Conservation (phyloP, 1,139 yeast genomes). For the Taphrina betulina region DNA sequence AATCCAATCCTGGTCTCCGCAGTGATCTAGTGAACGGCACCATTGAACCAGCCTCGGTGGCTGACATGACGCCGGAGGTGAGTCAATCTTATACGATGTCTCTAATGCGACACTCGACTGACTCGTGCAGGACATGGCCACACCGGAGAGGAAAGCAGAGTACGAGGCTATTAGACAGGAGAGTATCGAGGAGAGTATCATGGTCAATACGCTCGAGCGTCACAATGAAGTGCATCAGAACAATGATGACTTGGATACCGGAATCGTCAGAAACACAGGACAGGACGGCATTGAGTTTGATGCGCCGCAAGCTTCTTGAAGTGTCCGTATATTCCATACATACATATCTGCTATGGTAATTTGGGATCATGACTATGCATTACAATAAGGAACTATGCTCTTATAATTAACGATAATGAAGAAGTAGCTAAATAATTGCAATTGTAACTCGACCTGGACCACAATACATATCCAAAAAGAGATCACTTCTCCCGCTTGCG, state of each 20-base stretch:
- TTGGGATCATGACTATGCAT: no score
- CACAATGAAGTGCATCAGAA: neutral
- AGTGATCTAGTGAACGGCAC: conserved; percentile 1
- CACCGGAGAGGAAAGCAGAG: conserved; percentile 18
- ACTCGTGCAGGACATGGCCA: conserved; percentile 18
- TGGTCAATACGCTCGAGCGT: conserved; percentile 17
- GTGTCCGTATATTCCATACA: no score
- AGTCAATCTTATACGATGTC: no score
- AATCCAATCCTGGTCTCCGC: neutral
- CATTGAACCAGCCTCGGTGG: neutral
- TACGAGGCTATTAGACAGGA: conserved; percentile 22
- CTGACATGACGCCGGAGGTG: neutral
- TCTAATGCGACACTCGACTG: no score
- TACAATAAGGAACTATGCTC: no score
- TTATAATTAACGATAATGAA: no score
- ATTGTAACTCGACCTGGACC: no score
- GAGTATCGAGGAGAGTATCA: neutral
- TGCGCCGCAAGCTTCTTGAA: conserved; percentile 13
- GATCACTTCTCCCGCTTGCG: no score
- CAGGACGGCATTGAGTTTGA: conserved; percentile 30
- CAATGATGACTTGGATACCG: conserved; percentile 8
- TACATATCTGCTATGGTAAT: no score
- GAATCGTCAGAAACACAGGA: conserved; percentile 26
- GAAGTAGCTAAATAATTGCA: no score
- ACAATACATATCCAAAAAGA: no score